Conservation (phyloP, 2,329 filamentous ascomycete genomes). For the Aspergillus bombycis region DNA sequence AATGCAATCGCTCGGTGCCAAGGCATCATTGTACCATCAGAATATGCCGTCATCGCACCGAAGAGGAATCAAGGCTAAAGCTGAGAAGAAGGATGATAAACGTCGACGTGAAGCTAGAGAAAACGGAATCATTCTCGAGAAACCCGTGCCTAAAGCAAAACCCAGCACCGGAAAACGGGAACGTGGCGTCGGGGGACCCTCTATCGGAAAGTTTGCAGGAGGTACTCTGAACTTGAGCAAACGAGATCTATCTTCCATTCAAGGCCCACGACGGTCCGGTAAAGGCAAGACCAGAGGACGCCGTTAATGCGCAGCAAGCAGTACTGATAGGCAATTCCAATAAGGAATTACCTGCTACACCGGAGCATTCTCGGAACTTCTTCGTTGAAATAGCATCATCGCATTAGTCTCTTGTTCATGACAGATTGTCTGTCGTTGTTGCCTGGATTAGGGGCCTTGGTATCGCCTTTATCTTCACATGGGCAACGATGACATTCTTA, state of each 20-base stretch:
- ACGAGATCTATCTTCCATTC: slow-evolving; percentile 72
- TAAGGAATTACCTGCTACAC: background rate
- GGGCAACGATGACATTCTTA: background rate
- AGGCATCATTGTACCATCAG: slow-evolving; percentile 70
- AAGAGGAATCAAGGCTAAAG: slow-evolving; percentile 78
- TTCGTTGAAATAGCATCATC: background rate
- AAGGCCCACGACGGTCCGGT: slow-evolving; percentile 20
- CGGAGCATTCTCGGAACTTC: slow-evolving; percentile 3
- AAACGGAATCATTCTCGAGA: slow-evolving; percentile 87
- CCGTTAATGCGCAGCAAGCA: slow-evolving; percentile 20
- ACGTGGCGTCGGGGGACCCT: slow-evolving; percentile 72
- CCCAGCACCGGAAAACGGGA: slow-evolving; percentile 52
- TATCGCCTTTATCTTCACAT: background rate
- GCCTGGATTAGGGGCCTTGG: background rate
- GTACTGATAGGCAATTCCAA: background rate
- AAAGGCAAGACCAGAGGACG: slow-evolving; percentile 31
- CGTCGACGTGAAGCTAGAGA: slow-evolving; percentile 79
- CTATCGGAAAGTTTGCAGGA: slow-evolving; percentile 77
- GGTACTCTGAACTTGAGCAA: slow-evolving; percentile 79
- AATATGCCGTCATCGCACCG: slow-evolving; percentile 89
- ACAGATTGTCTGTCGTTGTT: background rate
- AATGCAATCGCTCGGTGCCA: slow-evolving; percentile 79
- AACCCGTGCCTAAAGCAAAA: slow-evolving; percentile 41
- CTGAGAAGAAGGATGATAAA: slow-evolving; percentile 66
- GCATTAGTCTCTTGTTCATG: background rate